phyloP scores from a whole-genome alignment of 331 rosid species.

The Malus hybrid region DNA sequence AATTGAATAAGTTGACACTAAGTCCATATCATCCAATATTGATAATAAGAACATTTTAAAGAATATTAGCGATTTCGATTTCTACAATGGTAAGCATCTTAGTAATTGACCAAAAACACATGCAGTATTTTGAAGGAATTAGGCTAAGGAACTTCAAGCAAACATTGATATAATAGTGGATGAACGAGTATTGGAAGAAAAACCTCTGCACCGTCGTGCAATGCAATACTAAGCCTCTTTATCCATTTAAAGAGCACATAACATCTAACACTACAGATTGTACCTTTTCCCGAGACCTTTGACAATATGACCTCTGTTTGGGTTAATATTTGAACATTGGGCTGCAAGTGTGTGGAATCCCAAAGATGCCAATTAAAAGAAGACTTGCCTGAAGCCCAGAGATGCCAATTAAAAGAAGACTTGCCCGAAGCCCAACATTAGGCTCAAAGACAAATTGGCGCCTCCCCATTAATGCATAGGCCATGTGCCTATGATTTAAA shows the following conservation, averaged over 20 bases:
- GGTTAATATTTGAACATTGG: no score
- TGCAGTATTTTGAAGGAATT: not conserved
- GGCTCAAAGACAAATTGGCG: no score
- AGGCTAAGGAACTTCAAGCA: not conserved
- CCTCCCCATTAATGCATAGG: no score
- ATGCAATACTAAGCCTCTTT: not conserved
- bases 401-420: no score
- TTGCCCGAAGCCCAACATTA: no score
- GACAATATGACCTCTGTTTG: constrained; percentile 84
- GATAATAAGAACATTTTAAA: not conserved
- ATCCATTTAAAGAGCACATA: not conserved
- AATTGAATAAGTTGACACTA: not conserved
- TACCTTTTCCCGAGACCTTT: constrained; percentile 93
- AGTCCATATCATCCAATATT: not conserved
- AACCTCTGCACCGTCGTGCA: not conserved
- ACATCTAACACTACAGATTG: not conserved
- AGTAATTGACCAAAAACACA: not conserved
- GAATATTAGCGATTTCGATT: not conserved
- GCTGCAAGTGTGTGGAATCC: no score
- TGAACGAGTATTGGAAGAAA: not conserved
- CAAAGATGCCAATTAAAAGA: no score
- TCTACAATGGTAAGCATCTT: not conserved
- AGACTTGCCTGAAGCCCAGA: no score
- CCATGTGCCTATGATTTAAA: no score
- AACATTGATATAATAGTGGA: not conserved